These are phyloP conservation scores for Ensete ventricosum DNA, from an alignment of 176 grass and related monocot genomes.

Conservation along the genomic window DNA sequence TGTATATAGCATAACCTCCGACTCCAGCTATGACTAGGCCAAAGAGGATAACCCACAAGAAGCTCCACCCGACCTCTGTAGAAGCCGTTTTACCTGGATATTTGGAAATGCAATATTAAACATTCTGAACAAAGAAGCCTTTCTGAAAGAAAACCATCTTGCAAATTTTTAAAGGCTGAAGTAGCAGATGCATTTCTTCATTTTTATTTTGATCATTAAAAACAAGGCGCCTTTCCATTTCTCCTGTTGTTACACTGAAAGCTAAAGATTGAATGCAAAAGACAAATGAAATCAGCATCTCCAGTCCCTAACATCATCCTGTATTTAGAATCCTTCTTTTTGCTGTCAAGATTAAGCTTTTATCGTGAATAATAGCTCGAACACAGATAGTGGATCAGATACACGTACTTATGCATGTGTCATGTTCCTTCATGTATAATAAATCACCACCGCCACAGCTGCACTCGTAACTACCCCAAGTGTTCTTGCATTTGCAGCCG, in stretches of 20 bases:
- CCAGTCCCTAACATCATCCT: background rate
- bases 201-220: background rate
- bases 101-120: background rate
- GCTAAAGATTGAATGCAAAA: background rate
- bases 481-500: conserved; percentile 86
- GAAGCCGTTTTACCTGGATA: conserved; percentile 52
- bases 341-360: background rate
- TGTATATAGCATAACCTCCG: conserved; percentile 81
- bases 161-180: background rate
- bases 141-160: background rate
- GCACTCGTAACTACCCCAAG: conserved; percentile 87
- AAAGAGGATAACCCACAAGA: conserved; percentile 76
- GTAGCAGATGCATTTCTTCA: background rate
- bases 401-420: conserved; percentile 87
- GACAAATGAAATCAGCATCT: background rate
- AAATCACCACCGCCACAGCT: conserved; percentile 56
- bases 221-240: background rate
- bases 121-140: background rate
- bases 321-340: background rate
- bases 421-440: conserved; percentile 89
- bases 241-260: background rate
- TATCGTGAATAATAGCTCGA: too few species aligned
- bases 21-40: conserved; percentile 52
- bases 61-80: conserved; percentile 57
- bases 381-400: background rate